Conservation (phyloP, 2,329 filamentous ascomycete genomes). For the Biscogniauxia mediterranea region DNA sequence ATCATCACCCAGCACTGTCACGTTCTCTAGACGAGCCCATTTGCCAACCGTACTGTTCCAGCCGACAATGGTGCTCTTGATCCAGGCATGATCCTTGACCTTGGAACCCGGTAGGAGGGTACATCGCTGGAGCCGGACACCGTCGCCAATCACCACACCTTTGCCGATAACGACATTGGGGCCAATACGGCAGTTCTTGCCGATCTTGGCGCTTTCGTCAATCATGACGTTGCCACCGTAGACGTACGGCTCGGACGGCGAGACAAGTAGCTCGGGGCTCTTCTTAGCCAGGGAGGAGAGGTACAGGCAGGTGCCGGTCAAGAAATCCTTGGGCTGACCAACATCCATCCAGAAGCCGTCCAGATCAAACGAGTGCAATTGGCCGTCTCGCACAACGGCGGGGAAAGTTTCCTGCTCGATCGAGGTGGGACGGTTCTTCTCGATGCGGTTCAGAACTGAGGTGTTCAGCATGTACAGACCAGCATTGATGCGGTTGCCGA, state of each 20-base stretch:
- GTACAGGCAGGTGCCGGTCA: constrained; percentile 93
- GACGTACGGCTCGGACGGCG: constrained; percentile 73
- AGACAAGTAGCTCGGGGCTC: constrained; percentile 77
- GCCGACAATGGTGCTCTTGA: constrained; percentile 97
- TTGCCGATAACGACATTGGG: constrained; percentile 96
- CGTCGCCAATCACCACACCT: constrained; percentile 87
- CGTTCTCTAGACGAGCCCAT: constrained; percentile 96
- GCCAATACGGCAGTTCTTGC: constrained; percentile 96
- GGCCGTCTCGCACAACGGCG: constrained; percentile 81
- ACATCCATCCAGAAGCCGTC: constrained; percentile 99
- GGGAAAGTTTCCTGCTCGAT: constrained; percentile 99
- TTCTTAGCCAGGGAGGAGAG: constrained; percentile 90
- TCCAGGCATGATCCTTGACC: constrained; percentile 98
- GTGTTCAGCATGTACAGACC: constrained; percentile 98
- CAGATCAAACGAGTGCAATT: constrained; percentile 93
- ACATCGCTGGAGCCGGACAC: constrained; percentile 89
- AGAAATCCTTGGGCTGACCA: constrained; percentile 97
- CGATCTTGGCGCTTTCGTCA: constrained; percentile 90
- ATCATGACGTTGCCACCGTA: constrained; percentile 95
- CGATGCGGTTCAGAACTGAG: constrained; percentile 84
- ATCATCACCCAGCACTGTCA: constrained; percentile 95
- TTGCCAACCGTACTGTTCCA: constrained; percentile 96
- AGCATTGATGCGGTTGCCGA: constrained; percentile 97
- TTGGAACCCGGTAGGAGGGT: constrained; percentile 87
- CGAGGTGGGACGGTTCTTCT: constrained; percentile 84